Percentiles rank a stretch among this genome's conserved stretches.
Conservation (phyloP, 768 basidiomycete species). For the Trametes maxima region DNA sequence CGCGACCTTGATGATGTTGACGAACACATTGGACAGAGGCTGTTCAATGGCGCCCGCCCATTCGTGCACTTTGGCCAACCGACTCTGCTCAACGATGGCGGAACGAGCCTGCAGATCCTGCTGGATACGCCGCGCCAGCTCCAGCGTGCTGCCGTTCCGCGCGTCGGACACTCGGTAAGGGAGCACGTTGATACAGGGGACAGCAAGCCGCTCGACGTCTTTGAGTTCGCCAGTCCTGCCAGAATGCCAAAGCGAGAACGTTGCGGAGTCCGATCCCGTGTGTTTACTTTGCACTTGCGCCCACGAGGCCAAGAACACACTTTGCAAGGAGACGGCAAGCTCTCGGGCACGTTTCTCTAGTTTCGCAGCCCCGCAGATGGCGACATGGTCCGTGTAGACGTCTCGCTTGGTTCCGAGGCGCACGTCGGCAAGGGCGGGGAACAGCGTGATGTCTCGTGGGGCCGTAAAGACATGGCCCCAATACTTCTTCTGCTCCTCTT, state of each 20-base stretch:
- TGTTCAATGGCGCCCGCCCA: slow-evolving; percentile 38
- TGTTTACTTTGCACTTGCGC: slow-evolving; percentile 40
- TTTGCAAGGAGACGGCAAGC: slow-evolving; percentile 39
- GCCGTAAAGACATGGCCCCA: slow-evolving; percentile 40
- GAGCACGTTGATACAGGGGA: slow-evolving; percentile 49
- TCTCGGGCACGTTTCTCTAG: slow-evolving; percentile 48
- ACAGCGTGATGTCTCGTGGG: slow-evolving; percentile 23
- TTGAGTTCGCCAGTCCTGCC: slow-evolving; percentile 37
- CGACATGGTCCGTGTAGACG: slow-evolving; percentile 38
- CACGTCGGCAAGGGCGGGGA: slow-evolving; percentile 29
- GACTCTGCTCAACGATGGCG: slow-evolving; percentile 44
- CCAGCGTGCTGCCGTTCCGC: slow-evolving; percentile 22
- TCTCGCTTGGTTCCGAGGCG: slow-evolving; percentile 5
- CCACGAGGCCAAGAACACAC: slow-evolving; percentile 49
- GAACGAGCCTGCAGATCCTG: slow-evolving; percentile 41
- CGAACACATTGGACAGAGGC: slow-evolving; percentile 46
- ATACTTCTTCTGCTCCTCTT: slow-evolving; percentile 32
- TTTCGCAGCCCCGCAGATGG: slow-evolving; percentile 45
- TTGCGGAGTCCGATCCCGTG: slow-evolving; percentile 33
- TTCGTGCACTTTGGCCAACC: slow-evolving; percentile 38
- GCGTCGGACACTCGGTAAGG: slow-evolving; percentile 38
- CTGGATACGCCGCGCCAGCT: slow-evolving; percentile 38
- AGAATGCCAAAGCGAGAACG: slow-evolving; percentile 51
- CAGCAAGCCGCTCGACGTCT: slow-evolving; percentile 40
- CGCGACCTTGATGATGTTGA: slow-evolving; percentile 45